A percentile compares a stretch with the other conserved stretches of the same genome.
These are phyloP conservation scores for Aureobasidium vineae DNA, from an alignment of 2,329 filamentous ascomycete species.

Conservation along the genomic window DNA sequence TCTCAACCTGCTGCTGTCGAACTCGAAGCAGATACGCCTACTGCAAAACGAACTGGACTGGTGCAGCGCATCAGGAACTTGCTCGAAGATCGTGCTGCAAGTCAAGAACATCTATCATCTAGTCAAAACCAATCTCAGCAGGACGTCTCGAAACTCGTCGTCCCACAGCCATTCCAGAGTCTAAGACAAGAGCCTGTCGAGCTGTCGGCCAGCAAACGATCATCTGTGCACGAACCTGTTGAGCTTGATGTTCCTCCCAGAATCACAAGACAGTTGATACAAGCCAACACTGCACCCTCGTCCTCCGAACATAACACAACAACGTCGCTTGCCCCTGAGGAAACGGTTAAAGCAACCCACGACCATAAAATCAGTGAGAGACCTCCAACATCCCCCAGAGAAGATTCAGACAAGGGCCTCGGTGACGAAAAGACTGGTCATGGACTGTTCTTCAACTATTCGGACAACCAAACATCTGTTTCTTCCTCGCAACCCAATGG, in stretches of 20 bases:
- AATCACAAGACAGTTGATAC: conserved; percentile 40
- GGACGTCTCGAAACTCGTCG: conserved; percentile 9
- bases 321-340: conserved; percentile 6
- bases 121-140: background rate
- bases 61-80: conserved; percentile 46
- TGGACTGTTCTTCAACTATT: conserved; percentile 3
- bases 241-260: conserved; percentile 38
- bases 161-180: conserved; percentile 5
- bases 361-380: background rate
- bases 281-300: conserved; percentile 38
- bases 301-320: conserved; percentile 30
- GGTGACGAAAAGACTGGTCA: background rate
- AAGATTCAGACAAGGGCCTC: background rate
- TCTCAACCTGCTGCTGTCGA: conserved; percentile 16
- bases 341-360: conserved; percentile 20
- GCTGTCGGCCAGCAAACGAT: conserved; percentile 17
- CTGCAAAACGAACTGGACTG: conserved; percentile 34
- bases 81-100: conserved; percentile 42
- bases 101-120: background rate
- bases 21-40: conserved; percentile 16
- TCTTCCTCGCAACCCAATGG: background rate
- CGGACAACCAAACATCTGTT: background rate
- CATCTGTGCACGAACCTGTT: conserved; percentile 30
- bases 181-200: background rate
- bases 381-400: background rate